Base-by-base conservation (phyloP, 371 early-diverging fungal genomes). In the Rhizopus sp. region DNA sequence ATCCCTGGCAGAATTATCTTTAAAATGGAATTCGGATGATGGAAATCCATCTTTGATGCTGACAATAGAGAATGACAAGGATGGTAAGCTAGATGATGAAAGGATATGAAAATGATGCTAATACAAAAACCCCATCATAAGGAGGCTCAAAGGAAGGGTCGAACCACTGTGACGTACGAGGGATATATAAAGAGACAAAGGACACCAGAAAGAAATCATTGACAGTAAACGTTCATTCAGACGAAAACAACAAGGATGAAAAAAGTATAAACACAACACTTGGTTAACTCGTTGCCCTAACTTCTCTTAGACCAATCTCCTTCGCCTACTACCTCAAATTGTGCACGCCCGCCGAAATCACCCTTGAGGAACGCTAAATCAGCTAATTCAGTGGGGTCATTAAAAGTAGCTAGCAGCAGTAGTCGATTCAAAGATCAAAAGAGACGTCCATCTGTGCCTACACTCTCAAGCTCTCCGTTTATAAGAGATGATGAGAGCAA, bases 261-360 rank as follows among this genome's bases (percentile, higher is more conserved):
- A 50, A 41, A 50, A 35, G 12, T 38, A 57, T 39, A 38, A 34
- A 17, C 48, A 37, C 3, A 38, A 12, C 23, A 23, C 23, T 2
- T 23, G 42, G 17, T 3, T 42, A 3, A n/a, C 5, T n/a, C 42
- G 15, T 6, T 8, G 0, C 6, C n/a, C 8, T 42, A 5, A 5
- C 42, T 2, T 12, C 9, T 42, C 23, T 2, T 23, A 40, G 41
- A 16, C 23, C 8, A 31, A 6, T 15, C 30, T 23, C 12, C 12
- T 5, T 37, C 51, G 12, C 23, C 37, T 23, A 37, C 2, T 7
- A 37, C 15, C 12, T 23, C 51, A 37, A 34, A 38, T 51, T 23
- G 15, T 37, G 55, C 56, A 5, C 63, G 75, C 3, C 75, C 75
- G 34, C 72, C 72, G 1, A 69, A 69, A 53, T 75, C 72, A 12